Base-by-base conservation (phyloP, 192 early-diverging fungal genomes). In the Linnemannia schmuckeri region DNA sequence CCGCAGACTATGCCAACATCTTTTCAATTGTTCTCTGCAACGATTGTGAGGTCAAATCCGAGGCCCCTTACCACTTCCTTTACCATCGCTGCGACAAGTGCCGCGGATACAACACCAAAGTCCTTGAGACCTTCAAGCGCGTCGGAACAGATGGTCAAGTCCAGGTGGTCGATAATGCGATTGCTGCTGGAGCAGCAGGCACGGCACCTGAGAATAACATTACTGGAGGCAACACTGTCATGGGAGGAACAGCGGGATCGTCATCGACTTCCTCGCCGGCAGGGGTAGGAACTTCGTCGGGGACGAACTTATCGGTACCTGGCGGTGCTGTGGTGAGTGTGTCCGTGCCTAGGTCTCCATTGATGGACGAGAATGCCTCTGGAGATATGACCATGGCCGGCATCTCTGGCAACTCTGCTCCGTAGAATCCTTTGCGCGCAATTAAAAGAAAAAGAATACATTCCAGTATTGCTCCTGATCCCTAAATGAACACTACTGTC, bases 31-130 rank as follows among this genome's bases (percentile, higher is more conserved):
- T 98, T 4, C 96, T 97, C 76, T 99, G 98, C 93, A 98, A 98
- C 85, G 98, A 99, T 83, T 99, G 98, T 88, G 97, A 96, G 78
- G 92, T 95, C 75, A 94, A 95, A 63, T 96, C 95, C 2, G 87
- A 90, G 24, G 95, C 96, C 18, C 96, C 95, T 81, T 99, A 95
- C 89, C 97, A 99, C 79, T 99, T 99, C 88, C 74, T 99, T 9
- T 99, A 99, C 82, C 98, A 99, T 91, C 98, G 97, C 82, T 99
- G 98, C 89, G 84, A 88, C 7, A 84, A 90, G 38, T 99, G 98
- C 87, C 75, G 83, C 38, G 95, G 96, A n/a, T 99, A 96, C 88
- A 99, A 98, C 82, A 99, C 97, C 3, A 95, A 95, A 72, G 94
- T 97, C 2, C 81, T 97, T 40, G 88, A 92, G 52, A 97, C 96